Conservation (phyloP, 139 green algal species). For the Coccomyxa sp. region DNA sequence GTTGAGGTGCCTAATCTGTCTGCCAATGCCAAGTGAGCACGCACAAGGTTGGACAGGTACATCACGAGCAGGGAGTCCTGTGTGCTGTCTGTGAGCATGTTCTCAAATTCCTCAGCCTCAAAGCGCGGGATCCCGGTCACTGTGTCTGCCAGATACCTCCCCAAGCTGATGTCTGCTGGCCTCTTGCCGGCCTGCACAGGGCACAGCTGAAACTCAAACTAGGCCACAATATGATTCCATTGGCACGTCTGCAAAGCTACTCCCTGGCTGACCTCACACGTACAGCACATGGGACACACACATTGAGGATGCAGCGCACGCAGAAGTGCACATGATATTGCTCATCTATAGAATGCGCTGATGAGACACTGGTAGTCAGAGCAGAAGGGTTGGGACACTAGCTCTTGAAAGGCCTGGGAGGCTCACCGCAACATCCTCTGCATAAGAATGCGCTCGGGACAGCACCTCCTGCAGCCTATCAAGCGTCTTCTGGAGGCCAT, state of each 20-base stretch:
- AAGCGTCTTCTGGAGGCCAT: constrained; percentile 66
- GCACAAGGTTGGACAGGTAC: constrained; percentile 87
- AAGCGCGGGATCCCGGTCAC: constrained; percentile 79
- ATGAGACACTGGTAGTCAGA: too few relatives aligned
- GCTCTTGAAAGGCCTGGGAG: background rate
- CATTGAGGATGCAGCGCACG: too few relatives aligned
- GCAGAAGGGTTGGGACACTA: too few relatives aligned
- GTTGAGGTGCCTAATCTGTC: constrained; percentile 83
- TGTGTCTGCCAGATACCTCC: constrained; percentile 83
- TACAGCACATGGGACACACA: too few relatives aligned
- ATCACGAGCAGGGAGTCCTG: constrained; percentile 80
- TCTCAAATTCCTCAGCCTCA: constrained; percentile 67
- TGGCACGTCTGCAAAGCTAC: too few relatives aligned
- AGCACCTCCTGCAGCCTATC: constrained; percentile 57
- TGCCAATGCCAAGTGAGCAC: constrained; percentile 81
- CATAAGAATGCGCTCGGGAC: constrained; percentile 61
- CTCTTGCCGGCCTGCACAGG: constrained; percentile 51
- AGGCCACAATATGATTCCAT: too few relatives aligned
- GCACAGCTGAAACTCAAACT: too few relatives aligned
- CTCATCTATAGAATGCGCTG: too few relatives aligned
- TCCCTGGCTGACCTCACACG: too few relatives aligned
- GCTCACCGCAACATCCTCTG: constrained; percentile 76
- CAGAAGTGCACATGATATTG: too few relatives aligned
- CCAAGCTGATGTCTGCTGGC: constrained; percentile 62
- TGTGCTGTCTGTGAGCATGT: constrained; percentile 76